These are phyloP conservation scores for Eragrostis nindensis DNA, from an alignment of 176 grass and related monocot genomes.

Conservation along the genomic window DNA sequence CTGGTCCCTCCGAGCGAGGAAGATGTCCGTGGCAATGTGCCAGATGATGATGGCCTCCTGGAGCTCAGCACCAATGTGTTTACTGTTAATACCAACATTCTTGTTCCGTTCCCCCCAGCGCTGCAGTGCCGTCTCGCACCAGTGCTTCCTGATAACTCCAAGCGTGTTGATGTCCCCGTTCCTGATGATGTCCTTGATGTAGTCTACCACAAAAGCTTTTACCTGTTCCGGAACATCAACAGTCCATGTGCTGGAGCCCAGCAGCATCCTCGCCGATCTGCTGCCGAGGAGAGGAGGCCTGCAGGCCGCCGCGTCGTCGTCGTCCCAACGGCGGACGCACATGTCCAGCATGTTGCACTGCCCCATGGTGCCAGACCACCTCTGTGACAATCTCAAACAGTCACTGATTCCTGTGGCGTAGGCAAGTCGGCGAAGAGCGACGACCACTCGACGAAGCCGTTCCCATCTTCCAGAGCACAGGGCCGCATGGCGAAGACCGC, in stretches of 20 bases:
- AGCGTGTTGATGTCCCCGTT: background rate
- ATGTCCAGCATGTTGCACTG: slow-evolving; percentile 43
- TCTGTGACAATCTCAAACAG: background rate
- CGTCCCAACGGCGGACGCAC: background rate
- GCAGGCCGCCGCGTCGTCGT: too few relatives aligned
- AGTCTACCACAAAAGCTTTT: background rate
- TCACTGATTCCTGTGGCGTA: background rate
- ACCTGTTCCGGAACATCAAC: background rate
- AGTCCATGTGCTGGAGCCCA: background rate
- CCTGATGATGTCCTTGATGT: background rate
- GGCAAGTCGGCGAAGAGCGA: background rate
- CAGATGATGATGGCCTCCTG: slow-evolving; percentile 49
- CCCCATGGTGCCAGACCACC: slow-evolving; percentile 33
- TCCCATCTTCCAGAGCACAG: background rate
- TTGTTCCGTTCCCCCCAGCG: background rate
- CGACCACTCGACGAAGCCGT: background rate
- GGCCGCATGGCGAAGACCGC: background rate
- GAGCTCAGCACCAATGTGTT: background rate
- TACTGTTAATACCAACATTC: background rate
- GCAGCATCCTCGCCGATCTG: background rate
- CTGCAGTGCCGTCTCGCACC: background rate
- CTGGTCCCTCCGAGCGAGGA: background rate
- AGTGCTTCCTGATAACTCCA: background rate
- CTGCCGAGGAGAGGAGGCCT: background rate
- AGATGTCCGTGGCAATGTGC: slow-evolving; percentile 50